A percentile compares a stretch with the other conserved stretches of the same genome.
phyloP scores from a whole-genome alignment of 2,329 filamentous ascomycete species.

The Epichloe gansuensis region DNA sequence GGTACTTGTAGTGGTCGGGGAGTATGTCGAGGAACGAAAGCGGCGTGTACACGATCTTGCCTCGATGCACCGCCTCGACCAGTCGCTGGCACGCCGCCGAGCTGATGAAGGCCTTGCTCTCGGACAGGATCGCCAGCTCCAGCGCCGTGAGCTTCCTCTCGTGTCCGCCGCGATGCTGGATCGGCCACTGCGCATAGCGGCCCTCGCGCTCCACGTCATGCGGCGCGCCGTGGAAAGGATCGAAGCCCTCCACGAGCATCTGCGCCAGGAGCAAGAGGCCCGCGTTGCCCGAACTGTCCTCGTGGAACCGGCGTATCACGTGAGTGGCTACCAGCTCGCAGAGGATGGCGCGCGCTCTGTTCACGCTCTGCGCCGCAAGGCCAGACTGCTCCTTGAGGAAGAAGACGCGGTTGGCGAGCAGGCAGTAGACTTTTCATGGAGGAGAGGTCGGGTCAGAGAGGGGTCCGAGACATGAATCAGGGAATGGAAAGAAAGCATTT shows the following conservation, averaged over 20 bases:
- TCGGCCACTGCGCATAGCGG: conserved; percentile 25
- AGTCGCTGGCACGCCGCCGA: conserved; percentile 56
- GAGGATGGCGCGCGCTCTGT: conserved; percentile 51
- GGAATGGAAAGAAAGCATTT: conserved; percentile 6
- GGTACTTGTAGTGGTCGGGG: conserved; percentile 60
- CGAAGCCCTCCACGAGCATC: conserved; percentile 57
- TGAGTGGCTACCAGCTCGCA: conserved; percentile 58
- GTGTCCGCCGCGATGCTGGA: conserved; percentile 25
- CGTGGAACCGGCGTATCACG: conserved; percentile 53
- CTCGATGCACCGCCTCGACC: conserved; percentile 56
- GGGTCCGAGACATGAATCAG: neutral
- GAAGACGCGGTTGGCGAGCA: conserved; percentile 57
- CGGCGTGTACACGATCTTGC: conserved; percentile 57
- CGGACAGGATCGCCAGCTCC: conserved; percentile 59
- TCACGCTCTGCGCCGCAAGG: conserved; percentile 55
- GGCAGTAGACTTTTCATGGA: conserved; percentile 44
- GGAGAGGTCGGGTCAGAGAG: too few relatives aligned
- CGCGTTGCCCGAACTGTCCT: conserved; percentile 48
- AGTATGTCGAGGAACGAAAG: conserved; percentile 59
- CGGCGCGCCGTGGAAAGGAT: conserved; percentile 59
- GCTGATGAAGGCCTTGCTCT: conserved; percentile 54
- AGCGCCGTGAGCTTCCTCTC: conserved; percentile 51
- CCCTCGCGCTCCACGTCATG: conserved; percentile 40
- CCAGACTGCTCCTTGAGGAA: conserved; percentile 55
- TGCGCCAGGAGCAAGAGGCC: conserved; percentile 54